Percentiles rank a stretch among this genome's conserved stretches.
These are phyloP conservation scores for Corniculantispora saksenae DNA, from an alignment of 2,329 filamentous ascomycete species.

Conservation along the genomic window DNA sequence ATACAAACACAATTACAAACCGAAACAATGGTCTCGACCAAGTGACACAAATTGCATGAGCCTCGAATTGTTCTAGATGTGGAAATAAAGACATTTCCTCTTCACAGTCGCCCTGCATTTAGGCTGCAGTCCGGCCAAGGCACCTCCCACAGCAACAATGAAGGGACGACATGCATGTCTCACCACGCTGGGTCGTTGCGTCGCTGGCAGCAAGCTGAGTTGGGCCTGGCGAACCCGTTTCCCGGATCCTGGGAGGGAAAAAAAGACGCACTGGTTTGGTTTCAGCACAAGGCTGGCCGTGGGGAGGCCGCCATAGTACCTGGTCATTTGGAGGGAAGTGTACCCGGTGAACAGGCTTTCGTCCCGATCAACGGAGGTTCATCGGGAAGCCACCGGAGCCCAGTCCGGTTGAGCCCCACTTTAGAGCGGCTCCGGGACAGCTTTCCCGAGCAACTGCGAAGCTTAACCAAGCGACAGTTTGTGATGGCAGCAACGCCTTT, in stretches of 20 bases:
- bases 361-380: slow-evolving; percentile 10
- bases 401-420: slow-evolving; percentile 13
- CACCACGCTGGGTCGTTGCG: not conserved
- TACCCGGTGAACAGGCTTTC: slow-evolving; percentile 1
- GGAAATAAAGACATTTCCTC: not conserved
- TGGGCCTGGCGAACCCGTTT: not conserved
- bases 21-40: not conserved
- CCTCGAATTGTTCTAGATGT: not conserved
- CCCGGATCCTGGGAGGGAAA: too few relatives aligned
- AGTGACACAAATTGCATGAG: not conserved
- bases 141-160: not conserved
- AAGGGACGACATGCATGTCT: slow-evolving; percentile 9
- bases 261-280: not conserved
- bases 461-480: not conserved
- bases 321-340: not conserved
- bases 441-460: not conserved
- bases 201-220: not conserved
- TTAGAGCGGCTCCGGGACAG: slow-evolving; percentile 5
- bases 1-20: not conserved
- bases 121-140: not conserved
- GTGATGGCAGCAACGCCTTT: not conserved
- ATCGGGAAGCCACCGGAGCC: slow-evolving; percentile 5
- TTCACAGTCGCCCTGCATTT: not conserved
- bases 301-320: not conserved
- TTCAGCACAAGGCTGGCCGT: not conserved